Base-by-base conservation (phyloP, 495 filamentous ascomycete species). In the Hypoxylon perforatum region DNA sequence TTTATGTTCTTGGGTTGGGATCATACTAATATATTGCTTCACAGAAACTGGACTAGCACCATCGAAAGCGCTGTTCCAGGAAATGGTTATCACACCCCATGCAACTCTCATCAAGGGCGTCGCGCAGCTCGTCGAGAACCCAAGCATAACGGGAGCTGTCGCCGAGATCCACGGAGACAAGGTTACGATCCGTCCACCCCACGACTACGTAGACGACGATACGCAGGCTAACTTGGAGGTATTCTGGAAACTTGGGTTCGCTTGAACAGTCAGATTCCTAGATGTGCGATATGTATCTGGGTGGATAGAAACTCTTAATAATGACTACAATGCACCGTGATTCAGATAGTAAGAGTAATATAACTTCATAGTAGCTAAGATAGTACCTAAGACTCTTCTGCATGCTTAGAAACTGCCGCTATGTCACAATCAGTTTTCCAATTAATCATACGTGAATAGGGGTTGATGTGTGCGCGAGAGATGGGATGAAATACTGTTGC, bases 11-110 rank as follows among this genome's bases (percentile, higher is more conserved):
- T 12, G 36, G 15, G 22, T 51, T 11, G 25, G 14, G 46, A 42
- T 5, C 4, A 14, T 17, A 17, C 49, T 44, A 49, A 76, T 21
- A 52, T 18, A 7, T 51, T 42, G 28, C 12, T 15, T 56, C 28
- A 48, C 51, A 86, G 83, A 81, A 61, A 84, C 81, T 0, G 82
- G 80, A 28, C 78, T 86, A 19, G 75, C 82, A 2, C 76, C 81
- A 1, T 70, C 72, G 46, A 72, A 81, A 44, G 69, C 61, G 1
- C 69, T 87, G 8, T 84, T 84, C 67, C 72, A 78, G 22, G 69
- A 77, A 2, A 86, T 86, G 84, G 66, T 80, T 4, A 33, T 86
- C 6, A 87, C 84, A 6, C 85, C 85, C 9, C 82, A 84, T 77
- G 73, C 72, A 9, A 86, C 84, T 1, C 76, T 82, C 0, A 63